Evolutionary conservation across 768 basidiomycete species (phyloP), one percentile per base, ranked within the genome.

Genomic region (Coprinopsis sp.): DNA sequence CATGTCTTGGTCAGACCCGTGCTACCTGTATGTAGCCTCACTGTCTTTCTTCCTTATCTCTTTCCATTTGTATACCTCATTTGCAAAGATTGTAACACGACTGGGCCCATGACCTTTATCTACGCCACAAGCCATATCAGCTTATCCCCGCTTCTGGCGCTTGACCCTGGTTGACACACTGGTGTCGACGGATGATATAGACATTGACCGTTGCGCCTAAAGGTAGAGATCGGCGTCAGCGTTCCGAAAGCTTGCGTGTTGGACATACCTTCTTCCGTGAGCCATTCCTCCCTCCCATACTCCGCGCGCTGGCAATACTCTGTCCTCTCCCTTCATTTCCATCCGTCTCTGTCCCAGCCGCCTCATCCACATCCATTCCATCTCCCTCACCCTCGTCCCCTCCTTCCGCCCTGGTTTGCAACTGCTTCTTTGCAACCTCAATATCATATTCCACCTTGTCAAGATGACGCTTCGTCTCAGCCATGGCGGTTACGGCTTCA

Each of bases 381-480:
- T 74, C 61, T 10, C 55, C 62, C n/a, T 64, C 71, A 14, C 57
- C 64, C 21, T 59, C 70, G 33, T 70, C 63, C 24, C 55, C 63
- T 37, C 63, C 65, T 14, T 64, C 63, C 42, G 54, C 61, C 44
- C 67, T 66, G 40, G 78, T 66, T 19, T 76, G 79, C 11, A 85
- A 58, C 30, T 83, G 79, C 44, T 74, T 76, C 58, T 78, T 83
- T 51, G 86, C 56, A 2, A 89, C 77, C 48, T 82, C 67, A 27
- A 92, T 82, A 54, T 98, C 95, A 58, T 87, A 84, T 16, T 95
- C 91, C 3, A 85, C 77, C 60, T 84, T 80, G 61, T 98, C 95
- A 31, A 90, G 78, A 11, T 81, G 69, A 55, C 88, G 84, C 73
- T 97, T 98, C 53, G 82, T 84, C 57, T 97, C 91, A n/a, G 95